Evolutionary conservation across 306 rosid species (phyloP).

Genomic region (Cicer cuneatum): DNA sequence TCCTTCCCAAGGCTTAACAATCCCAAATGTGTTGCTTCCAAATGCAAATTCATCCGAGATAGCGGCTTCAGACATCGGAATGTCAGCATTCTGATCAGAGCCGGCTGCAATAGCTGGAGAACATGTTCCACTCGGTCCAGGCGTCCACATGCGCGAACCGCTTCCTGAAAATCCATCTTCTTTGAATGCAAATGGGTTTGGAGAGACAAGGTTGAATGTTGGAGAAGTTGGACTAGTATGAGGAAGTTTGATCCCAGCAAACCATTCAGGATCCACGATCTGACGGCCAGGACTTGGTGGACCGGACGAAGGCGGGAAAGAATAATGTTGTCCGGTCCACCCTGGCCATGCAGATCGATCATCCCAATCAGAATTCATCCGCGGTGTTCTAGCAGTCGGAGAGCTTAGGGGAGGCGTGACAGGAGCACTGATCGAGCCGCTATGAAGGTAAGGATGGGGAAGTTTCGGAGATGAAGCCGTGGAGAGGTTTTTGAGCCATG

Average conservation of each 20-base stretch:
- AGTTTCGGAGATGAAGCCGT: conserved; percentile 80
- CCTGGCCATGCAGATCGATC: conserved; percentile 59
- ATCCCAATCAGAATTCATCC: conserved; percentile 69
- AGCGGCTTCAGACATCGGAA: conserved; percentile 87
- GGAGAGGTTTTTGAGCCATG: conserved; percentile 94
- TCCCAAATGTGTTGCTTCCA: conserved; percentile 74
- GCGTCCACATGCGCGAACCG: conserved; percentile 90
- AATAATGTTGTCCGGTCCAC: conserved; percentile 63
- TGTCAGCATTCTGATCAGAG: conserved; percentile 75
- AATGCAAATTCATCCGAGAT: conserved; percentile 91
- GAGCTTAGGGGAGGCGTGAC: conserved; percentile 97
- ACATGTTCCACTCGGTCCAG: conserved; percentile 93
- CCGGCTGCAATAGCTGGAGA: conserved; percentile 89
- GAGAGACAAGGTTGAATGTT: conserved; percentile 77
- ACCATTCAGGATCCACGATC: conserved; percentile 83
- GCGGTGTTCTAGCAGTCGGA: conserved; percentile 84
- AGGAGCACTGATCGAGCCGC: conserved; percentile 94
- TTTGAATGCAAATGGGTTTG: conserved; percentile 85
- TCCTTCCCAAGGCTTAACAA: conserved; percentile 99
- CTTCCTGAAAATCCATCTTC: conserved; percentile 65
- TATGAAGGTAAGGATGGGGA: conserved; percentile 64
- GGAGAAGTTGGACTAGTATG: conserved; percentile 79
- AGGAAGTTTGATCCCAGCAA: conserved; percentile 79
- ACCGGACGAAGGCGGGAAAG: conserved; percentile 80
- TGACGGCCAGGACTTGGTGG: conserved; percentile 91